A percentile compares a stretch with the other conserved stretches of the same genome.
phyloP scores from a whole-genome alignment of 441 rosid species.

The Hura crepitans region DNA sequence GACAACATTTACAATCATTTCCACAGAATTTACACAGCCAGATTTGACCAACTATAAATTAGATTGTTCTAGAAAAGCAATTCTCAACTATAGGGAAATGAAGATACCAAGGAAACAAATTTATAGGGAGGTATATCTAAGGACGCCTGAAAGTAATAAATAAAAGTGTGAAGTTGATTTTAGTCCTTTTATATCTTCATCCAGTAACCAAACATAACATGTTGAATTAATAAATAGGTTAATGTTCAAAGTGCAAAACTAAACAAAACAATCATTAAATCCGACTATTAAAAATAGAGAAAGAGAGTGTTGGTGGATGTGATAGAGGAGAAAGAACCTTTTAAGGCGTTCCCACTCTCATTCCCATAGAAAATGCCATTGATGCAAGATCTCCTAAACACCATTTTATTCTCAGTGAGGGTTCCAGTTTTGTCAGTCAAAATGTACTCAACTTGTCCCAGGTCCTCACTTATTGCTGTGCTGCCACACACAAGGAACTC shows the following conservation, averaged over 20 bases:
- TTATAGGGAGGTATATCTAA: not conserved
- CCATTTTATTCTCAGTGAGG: constrained; percentile 94
- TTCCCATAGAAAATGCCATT: constrained; percentile 79
- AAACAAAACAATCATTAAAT: not conserved
- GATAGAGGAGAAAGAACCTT: constrained; percentile 48
- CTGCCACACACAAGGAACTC: constrained; percentile 65
- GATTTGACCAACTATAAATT: not conserved
- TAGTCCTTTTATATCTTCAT: not conserved
- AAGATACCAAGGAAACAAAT: not conserved
- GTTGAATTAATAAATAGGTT: not conserved
- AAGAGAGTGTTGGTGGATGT: not conserved
- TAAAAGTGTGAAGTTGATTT: not conserved
- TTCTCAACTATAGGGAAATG: not conserved
- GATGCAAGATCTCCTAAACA: constrained; percentile 93
- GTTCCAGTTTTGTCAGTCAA: constrained; percentile 99
- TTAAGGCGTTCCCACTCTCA: constrained; percentile 87
- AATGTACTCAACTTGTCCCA: constrained; percentile 99
- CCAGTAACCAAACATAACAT: not conserved
- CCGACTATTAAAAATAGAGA: no score
- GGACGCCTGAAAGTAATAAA: not conserved
- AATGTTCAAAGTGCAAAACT: constrained; percentile 2
- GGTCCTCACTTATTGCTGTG: constrained; percentile 99
- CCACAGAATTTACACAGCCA: no score
- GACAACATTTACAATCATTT: not conserved
- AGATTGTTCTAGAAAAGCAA: not conserved